Evolutionary conservation across 192 early-diverging fungal species (phyloP), one percentile per base, ranked within the genome.

Genomic region (Coemansia sp.): DNA sequence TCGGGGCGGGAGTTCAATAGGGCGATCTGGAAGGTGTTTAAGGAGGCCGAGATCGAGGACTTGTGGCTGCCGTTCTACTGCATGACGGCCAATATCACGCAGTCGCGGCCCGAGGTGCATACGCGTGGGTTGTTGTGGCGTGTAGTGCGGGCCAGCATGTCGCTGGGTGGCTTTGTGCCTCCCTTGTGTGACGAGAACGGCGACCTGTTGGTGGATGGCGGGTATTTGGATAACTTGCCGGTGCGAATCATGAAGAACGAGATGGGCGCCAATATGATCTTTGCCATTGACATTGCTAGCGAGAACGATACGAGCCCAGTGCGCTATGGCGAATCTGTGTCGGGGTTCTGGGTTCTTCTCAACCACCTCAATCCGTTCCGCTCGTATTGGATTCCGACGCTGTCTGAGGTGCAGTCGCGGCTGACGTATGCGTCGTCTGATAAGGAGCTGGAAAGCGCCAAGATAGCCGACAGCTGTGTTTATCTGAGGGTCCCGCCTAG

Each of bases 141-240:
- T 6, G 98, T 96, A 55, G 88, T 99, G 49, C 91, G 98, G 33
- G 98, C 98, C 3, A 97, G 96, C 47, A 99, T 99, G 98, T 97
- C 96, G 3, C 86, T 99, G 12, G 91, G 95, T 6, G 96, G 96
- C 9, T 98, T 93, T 75, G 82, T 99, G 67, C 98, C 98, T 2
- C 98, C 98, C 0, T 84, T 99, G 41, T 98, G 94, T 74, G 95
- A 98, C 77, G 74, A 71, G 44, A 92, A 97, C 68, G 98, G 98
- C 31, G 88, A 96, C 71, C 90, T 99, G 91, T 82, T 99, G n/a
- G 90, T 99, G 13, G 98, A 99, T 74, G 98, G 98, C 64, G 98
- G 98, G 5, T 99, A 99, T 78, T 88, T 98, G 83, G 95, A 98
- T 77, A 98, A 98, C 77, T 80, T 99, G 68, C 98, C 98, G 0